Evolutionary conservation across 192 early-diverging fungal species (phyloP).

Genomic region (Coemansia sp.): DNA sequence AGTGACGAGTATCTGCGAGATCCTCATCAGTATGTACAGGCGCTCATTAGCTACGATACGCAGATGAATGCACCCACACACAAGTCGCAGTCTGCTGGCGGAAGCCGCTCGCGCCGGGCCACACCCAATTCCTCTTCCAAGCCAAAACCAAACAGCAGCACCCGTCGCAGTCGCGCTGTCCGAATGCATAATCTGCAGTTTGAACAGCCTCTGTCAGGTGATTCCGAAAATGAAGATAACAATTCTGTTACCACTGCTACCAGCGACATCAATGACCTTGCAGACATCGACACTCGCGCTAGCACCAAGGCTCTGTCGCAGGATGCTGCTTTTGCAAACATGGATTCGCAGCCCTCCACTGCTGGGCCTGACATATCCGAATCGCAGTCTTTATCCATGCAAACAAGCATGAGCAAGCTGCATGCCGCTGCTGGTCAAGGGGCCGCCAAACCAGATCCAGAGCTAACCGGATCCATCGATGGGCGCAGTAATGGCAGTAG

Average conservation of each 20-base stretch:
- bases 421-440: background rate
- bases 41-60: conserved; percentile 35
- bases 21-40: conserved; percentile 49
- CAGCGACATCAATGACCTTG: conserved; percentile 42
- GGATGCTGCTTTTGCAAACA: too few species aligned
- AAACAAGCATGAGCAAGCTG: background rate
- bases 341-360: too few species aligned
- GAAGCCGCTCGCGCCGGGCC: conserved; percentile 24
- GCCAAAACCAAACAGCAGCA: conserved; percentile 2
- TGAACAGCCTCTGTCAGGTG: conserved; percentile 32
- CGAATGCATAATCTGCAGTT: conserved; percentile 51
- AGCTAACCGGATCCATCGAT: background rate
- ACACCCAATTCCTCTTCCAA: conserved; percentile 8
- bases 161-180: conserved; percentile 14
- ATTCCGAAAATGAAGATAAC: conserved; percentile 42
- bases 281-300: conserved; percentile 20
- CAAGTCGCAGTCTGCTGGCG: conserved; percentile 6
- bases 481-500: conserved; percentile 9
- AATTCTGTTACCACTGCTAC: conserved; percentile 34
- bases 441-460: conserved; percentile 6
- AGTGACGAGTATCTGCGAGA: conserved; percentile 47
- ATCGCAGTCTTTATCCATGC: too few species aligned
- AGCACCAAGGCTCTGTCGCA: too few species aligned
- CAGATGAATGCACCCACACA: conserved; percentile 7
- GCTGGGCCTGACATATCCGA: too few species aligned